Evolutionary conservation across 1,139 yeast species (phyloP), one percentile per base, ranked within the genome.

Genomic region (Pneumocystis murina): DNA sequence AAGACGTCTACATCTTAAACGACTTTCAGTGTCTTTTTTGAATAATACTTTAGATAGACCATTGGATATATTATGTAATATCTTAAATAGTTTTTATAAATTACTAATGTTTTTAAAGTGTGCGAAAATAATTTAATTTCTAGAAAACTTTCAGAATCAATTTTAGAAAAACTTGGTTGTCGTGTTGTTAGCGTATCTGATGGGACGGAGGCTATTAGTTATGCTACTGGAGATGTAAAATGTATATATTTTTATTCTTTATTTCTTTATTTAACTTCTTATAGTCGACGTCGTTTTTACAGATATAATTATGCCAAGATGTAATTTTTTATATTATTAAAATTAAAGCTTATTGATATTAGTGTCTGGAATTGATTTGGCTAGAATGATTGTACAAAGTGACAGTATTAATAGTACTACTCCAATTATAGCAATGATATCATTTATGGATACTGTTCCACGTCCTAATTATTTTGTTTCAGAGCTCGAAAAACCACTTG

Each of bases 111-210:
- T 48, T 33, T 24, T 48, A 12, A 48, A 62, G 79, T 89, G 40
- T 90, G 96, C 75, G 96, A 90, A 70, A 90, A 94, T 2, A 87
- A 87, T 66, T 92, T 96, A 0, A 86, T 86, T 62, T 85, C 87
- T 67, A 76, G 95, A 61, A 89, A 83, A 71, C 80, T 87, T 14
- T 80, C 86, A 59, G 81, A 84, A 61, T 82, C 80, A 65, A 78
- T 85, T 69, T 76, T 92, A 66, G 89, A 84, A 66, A 79, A 80
- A 64, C 73, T 86, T 41, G 95, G 95, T 0, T 89, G 96, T 74
- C 82, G 86, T 16, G 96, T 89, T 8, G 88, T 88, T 7, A 78
- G 89, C 1, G 87, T 87, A 6, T 78, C 84, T 0, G 84, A 85
- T 67, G 96, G 95, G 0, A 92, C 90, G 67, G 96, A 89, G 68